Evolutionary conservation across 495 filamentous ascomycete species (phyloP).

Genomic region (Trichoderma erinaceum): DNA sequence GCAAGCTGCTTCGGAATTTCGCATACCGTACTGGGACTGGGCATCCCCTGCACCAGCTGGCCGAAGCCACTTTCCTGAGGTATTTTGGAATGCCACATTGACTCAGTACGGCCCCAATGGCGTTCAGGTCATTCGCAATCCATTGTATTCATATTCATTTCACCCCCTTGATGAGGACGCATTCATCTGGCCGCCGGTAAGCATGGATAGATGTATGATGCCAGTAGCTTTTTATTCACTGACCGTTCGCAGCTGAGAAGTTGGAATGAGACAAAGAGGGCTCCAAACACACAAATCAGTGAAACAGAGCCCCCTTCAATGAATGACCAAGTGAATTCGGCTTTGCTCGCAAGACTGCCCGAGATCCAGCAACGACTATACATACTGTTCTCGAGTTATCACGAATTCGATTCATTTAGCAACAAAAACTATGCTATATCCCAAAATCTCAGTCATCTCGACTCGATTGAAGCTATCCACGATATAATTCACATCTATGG

Average conservation of each 20-base stretch:
- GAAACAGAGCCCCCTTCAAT: background rate
- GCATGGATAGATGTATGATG: slow-evolving; percentile 18
- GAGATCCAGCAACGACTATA: slow-evolving; percentile 49
- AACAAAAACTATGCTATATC: slow-evolving; percentile 47
- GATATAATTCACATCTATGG: slow-evolving; percentile 57
- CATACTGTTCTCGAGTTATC: slow-evolving; percentile 51
- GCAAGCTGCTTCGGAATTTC: slow-evolving; percentile 47
- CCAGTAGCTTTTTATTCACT: background rate
- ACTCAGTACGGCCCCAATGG: slow-evolving; percentile 49
- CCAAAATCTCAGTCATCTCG: slow-evolving; percentile 32
- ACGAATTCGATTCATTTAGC: slow-evolving; percentile 52
- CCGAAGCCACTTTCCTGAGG: slow-evolving; percentile 44
- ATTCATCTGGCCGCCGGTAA: slow-evolving; percentile 40
- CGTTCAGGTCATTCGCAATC: slow-evolving; percentile 50
- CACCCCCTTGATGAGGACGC: slow-evolving; percentile 43
- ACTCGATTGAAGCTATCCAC: slow-evolving; percentile 59
- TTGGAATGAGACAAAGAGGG: slow-evolving; percentile 45
- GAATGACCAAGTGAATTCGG: background rate
- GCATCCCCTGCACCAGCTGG: slow-evolving; percentile 45
- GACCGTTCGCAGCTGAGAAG: slow-evolving; percentile 34
- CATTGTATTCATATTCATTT: slow-evolving; percentile 56
- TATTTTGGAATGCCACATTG: slow-evolving; percentile 39
- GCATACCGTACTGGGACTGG: slow-evolving; percentile 67
- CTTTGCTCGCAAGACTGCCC: slow-evolving; percentile 24
- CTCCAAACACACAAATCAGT: slow-evolving; percentile 33